Evolutionary conservation across 768 basidiomycete species (phyloP), one percentile per base, ranked within the genome.

Genomic region (Crepidotus variabilis): DNA sequence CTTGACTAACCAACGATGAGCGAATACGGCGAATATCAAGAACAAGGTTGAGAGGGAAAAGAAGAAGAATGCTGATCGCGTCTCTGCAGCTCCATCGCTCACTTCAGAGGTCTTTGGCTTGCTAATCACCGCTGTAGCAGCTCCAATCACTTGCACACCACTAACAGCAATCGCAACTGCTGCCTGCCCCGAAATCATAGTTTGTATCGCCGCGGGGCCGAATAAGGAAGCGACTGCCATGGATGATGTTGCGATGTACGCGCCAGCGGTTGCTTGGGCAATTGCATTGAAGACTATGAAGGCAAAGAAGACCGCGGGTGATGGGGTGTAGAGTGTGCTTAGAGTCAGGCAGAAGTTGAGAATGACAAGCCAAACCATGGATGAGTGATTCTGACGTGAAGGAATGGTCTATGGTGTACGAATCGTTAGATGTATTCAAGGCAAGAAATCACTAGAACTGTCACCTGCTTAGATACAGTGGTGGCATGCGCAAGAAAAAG

Each of bases 81-180:
- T 84, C 65, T 87, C 89, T 6, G 87, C 80, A 4, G 72, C 74
- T 20, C 77, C 79, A 57, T 74, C 72, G 50, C 65, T 63, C n/a
- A 66, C 60, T 53, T 67, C 61, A 57, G 65, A 59, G n/a, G 62
- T 36, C 18, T 62, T 65, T 7, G 80, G 63, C 35, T 72, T 70
- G 11, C 75, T 73, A 74, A 75, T 77, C 14, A 89, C 72, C 8
- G 87, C 87, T 1, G 81, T 72, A 0, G 76, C 68, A 8, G 87
- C 79, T 57, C 90, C 85, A 33, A 85, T 58, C 7, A 93, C 79
- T 63, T 94, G 92, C 0, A 92, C 85, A 1, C 77, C 73, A 52
- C 91, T 92, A 59, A 94, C 85, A 1, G 83, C 85, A 11, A 95
- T 90, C 0, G 86, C 94, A 1, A 94, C 83, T 0, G 88, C 90